Conservation (phyloP, 495 filamentous ascomycete genomes). For the Extremus antarcticus region DNA sequence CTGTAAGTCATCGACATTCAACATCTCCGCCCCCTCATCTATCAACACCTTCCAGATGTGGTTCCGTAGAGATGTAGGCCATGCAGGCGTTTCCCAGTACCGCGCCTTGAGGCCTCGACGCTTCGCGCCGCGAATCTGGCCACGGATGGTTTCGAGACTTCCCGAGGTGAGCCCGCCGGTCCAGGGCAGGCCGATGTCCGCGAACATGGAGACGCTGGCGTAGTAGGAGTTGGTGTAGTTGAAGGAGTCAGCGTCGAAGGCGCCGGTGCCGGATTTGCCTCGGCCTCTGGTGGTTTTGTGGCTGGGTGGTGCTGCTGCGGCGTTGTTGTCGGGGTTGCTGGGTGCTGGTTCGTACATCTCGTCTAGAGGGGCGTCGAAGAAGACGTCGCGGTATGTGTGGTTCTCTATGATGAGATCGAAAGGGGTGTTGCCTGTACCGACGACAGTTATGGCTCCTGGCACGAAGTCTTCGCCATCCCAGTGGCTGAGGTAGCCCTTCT, state of each 20-base stretch:
- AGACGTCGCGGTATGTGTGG: slow-evolving; percentile 46
- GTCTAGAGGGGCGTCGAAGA: slow-evolving; percentile 53
- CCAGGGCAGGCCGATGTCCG: slow-evolving; percentile 39
- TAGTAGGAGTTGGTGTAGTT: slow-evolving; percentile 43
- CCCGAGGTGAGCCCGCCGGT: slow-evolving; percentile 28
- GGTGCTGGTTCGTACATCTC: slow-evolving; percentile 6
- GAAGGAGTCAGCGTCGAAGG: slow-evolving; percentile 20
- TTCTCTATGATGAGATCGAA: slow-evolving; percentile 46
- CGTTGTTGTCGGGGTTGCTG: neutral
- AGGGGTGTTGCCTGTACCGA: slow-evolving; percentile 69
- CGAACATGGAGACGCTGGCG: slow-evolving; percentile 39
- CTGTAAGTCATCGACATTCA: slow-evolving; percentile 71
- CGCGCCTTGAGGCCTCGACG: slow-evolving; percentile 56
- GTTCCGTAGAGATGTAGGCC: slow-evolving; percentile 65
- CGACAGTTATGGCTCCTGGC: slow-evolving; percentile 48
- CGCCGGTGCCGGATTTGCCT: slow-evolving; percentile 17
- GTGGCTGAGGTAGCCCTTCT: slow-evolving; percentile 35
- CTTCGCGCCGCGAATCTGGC: slow-evolving; percentile 60
- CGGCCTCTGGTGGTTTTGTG: slow-evolving; percentile 2
- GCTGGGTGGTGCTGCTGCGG: neutral
- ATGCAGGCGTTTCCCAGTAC: slow-evolving; percentile 70
- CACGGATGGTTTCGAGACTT: slow-evolving; percentile 51
- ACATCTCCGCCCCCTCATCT: slow-evolving; percentile 56
- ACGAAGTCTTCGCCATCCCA: slow-evolving; percentile 28
- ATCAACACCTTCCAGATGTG: slow-evolving; percentile 64